A percentile compares a stretch with the other conserved stretches of the same genome.
phyloP scores from a whole-genome alignment of 1,139 yeast genomes.

The Scheffersomyces insectosa region DNA sequence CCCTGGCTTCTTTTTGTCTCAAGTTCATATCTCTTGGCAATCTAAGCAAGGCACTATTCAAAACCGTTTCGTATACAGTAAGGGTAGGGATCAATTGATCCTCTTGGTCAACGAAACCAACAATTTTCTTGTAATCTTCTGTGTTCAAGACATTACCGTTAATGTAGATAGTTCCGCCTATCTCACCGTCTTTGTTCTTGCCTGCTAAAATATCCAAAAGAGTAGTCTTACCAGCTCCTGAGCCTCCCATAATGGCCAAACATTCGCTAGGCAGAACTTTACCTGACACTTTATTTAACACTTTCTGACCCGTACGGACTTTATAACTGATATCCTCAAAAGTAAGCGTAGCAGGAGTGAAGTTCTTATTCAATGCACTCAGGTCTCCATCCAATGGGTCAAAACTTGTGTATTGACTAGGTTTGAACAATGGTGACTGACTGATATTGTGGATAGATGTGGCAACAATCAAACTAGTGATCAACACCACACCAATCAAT shows the following conservation, averaged over 20 bases:
- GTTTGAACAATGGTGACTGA: conserved; percentile 62
- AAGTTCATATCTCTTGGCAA: conserved; percentile 78
- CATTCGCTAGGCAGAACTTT: conserved; percentile 83
- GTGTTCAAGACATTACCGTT: conserved; percentile 59
- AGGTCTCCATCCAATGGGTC: conserved; percentile 36
- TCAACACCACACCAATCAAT: conserved; percentile 50
- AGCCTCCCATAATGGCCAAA: conserved; percentile 96
- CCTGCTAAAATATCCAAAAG: conserved; percentile 86
- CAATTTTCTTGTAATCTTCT: conserved; percentile 59
- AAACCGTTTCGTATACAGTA: conserved; percentile 92
- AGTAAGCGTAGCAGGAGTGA: conserved; percentile 74
- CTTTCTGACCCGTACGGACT: conserved; percentile 49
- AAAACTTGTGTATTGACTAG: conserved; percentile 15
- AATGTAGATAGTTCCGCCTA: conserved; percentile 64
- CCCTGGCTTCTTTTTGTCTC: conserved; percentile 73
- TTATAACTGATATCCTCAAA: conserved; percentile 71
- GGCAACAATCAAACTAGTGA: conserved; percentile 36
- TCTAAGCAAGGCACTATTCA: conserved; percentile 86
- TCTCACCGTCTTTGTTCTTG: conserved; percentile 75
- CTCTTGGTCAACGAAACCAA: conserved; percentile 98
- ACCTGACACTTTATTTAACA: conserved; percentile 70
- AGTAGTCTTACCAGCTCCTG: conserved; percentile 98
- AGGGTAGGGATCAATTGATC: conserved; percentile 87
- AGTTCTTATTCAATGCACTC: conserved; percentile 51
- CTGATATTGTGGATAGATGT: conserved; percentile 54